Evolutionary conservation across 108 stramenopile species (phyloP).

Genomic region (Nitzschia inconspicua): DNA sequence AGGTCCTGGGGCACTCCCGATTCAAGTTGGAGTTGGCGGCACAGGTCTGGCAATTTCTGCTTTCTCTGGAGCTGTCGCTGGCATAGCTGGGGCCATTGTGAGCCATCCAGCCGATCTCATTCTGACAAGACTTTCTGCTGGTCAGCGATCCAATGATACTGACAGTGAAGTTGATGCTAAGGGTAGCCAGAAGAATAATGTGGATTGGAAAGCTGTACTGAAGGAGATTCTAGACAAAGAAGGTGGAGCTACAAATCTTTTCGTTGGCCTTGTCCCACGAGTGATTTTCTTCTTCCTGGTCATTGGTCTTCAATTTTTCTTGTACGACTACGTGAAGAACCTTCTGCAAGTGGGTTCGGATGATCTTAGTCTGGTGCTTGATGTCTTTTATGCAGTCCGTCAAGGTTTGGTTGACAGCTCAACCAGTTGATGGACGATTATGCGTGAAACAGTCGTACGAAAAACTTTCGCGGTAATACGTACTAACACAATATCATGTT

Average conservation of each 20-base stretch:
- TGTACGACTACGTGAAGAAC: slow-evolving; percentile 86
- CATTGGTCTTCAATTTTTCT: slow-evolving; percentile 88
- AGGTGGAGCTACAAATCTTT: slow-evolving; percentile 78
- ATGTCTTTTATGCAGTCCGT: slow-evolving; percentile 87
- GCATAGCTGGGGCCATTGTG: slow-evolving; percentile 75
- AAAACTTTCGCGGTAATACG: no score
- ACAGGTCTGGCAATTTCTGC: slow-evolving; percentile 73
- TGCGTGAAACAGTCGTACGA: no score
- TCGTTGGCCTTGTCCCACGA: slow-evolving; percentile 70
- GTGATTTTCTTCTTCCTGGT: slow-evolving; percentile 87
- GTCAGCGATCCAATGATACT: slow-evolving; percentile 1
- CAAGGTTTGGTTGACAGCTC: slow-evolving; percentile 49
- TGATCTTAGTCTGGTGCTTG: slow-evolving; percentile 84
- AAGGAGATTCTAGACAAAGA: slow-evolving; percentile 61
- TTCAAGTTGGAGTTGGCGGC: slow-evolving; percentile 79
- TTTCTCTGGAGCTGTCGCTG: slow-evolving; percentile 73
- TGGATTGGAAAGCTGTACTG: slow-evolving; percentile 70
- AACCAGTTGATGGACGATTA: not conserved
- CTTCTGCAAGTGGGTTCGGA: slow-evolving; percentile 79
- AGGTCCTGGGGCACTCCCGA: slow-evolving; percentile 46
- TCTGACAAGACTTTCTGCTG: slow-evolving; percentile 69
- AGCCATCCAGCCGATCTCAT: slow-evolving; percentile 89
- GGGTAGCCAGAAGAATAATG: slow-evolving; percentile 4
- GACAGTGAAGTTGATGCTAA: slow-evolving; percentile 8
- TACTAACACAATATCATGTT: no score